Percentiles rank a stretch among this genome's conserved stretches.
phyloP scores from a whole-genome alignment of 352 stramenopile genomes.

The Phytophthora citricola region DNA sequence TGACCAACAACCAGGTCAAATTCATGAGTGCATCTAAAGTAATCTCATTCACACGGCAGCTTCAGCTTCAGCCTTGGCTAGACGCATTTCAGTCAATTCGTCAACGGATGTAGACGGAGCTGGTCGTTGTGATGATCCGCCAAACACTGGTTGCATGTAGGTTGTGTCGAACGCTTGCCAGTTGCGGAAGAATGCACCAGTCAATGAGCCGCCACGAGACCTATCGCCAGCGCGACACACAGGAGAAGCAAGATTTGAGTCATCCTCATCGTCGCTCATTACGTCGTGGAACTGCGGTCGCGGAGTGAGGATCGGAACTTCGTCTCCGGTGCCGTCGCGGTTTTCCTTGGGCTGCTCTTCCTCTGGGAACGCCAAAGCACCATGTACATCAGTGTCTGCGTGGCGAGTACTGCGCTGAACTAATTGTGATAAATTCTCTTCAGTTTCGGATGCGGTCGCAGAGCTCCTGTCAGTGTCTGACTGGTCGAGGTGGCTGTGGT shows the following conservation, averaged over 20 bases:
- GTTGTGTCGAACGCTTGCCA: slow-evolving; percentile 83
- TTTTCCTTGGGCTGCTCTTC: slow-evolving; percentile 36
- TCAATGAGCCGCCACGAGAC: slow-evolving; percentile 55
- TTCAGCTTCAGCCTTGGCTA: slow-evolving; percentile 54
- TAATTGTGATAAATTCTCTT: slow-evolving; percentile 34
- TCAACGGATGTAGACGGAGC: slow-evolving; percentile 23
- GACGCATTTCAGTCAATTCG: slow-evolving; percentile 27
- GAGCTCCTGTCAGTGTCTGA: slow-evolving; percentile 52
- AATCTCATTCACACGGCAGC: slow-evolving; percentile 44
- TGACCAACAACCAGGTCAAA: not conserved
- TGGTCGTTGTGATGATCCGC: slow-evolving; percentile 52
- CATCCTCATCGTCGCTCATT: slow-evolving; percentile 57
- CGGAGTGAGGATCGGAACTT: slow-evolving; percentile 61
- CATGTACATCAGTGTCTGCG: slow-evolving; percentile 44
- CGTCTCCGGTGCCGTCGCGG: slow-evolving; percentile 34
- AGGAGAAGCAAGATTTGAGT: slow-evolving; percentile 24
- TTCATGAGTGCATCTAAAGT: not conserved
- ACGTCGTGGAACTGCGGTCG: slow-evolving; percentile 76
- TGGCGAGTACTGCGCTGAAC: slow-evolving; percentile 59
- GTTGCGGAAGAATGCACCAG: slow-evolving; percentile 70
- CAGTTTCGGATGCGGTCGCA: slow-evolving; percentile 37
- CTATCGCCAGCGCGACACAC: slow-evolving; percentile 24
- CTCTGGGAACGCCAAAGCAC: slow-evolving; percentile 37
- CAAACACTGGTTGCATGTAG: slow-evolving; percentile 87
- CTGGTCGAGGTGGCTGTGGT: slow-evolving; percentile 41